Evolutionary conservation across 345 rosid genomes (phyloP), one percentile per base, ranked within the genome.

Genomic region (Dovyalis caffra): DNA sequence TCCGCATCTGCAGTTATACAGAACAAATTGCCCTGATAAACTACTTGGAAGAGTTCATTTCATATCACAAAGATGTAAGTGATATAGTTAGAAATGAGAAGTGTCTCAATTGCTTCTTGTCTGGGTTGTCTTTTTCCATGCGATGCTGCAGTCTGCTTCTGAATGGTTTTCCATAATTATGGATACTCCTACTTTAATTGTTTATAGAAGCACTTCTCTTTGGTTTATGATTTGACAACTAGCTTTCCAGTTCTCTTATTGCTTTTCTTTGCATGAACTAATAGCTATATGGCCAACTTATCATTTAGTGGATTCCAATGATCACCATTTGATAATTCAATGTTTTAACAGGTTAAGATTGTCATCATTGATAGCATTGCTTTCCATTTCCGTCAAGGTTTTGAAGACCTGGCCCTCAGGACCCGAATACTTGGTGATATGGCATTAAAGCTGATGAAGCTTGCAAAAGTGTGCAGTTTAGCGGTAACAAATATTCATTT

Each of bases 321-420:
- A 28, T 67, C 21, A 64, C 28, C 32, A 45, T 8, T 58, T 15
- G 18, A 60, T 62, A 51, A 18, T 69, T 64, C 5, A 33, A 72
- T 64, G 4, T 70, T 71, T 73, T 76, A 63, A 37, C 90, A 95
- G 99, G 98, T 95, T 60, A 91, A 91, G 85, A 58, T 91, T 58
- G 87, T 95, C 11, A 75, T 95, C 37, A 83, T 95, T 28, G 97
- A 95, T 76, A 95, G 99, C 69, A 75, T 95, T 77, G 87, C 99
- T 66, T 93, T 93, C 87, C 99, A 92, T 85, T 91, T 95, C 88
- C 98, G 97, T 49, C 99, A 95, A 82, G 94, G 90, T 85, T 93
- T 89, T 84, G 98, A 91, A n/a, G 93, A 95, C 83, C 71, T 93
- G 72, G 91, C 88, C 61, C 89, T 84, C 38, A 84, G 99, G 72